phyloP scores from a whole-genome alignment of 2,329 filamentous ascomycete species.

The Talaromyces sp. region DNA sequence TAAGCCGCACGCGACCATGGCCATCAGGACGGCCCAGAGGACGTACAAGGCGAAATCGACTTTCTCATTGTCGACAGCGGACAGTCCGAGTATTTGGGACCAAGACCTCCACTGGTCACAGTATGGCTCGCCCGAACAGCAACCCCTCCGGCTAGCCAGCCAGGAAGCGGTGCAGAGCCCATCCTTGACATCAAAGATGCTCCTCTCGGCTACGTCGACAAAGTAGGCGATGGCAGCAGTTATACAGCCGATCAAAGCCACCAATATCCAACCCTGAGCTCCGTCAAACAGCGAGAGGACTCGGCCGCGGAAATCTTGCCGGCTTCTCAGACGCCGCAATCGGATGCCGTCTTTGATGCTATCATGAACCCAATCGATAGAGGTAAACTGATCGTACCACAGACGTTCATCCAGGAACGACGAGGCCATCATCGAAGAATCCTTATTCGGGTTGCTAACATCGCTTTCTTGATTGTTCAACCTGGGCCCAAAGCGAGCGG shows the following conservation, averaged over 20 bases:
- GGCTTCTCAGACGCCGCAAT: conserved; percentile 72
- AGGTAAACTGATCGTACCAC: conserved; percentile 98
- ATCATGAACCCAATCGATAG: conserved; percentile 97
- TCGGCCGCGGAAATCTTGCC: conserved; percentile 81
- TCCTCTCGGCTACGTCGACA: conserved; percentile 80
- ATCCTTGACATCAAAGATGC: conserved; percentile 85
- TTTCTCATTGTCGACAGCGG: conserved; percentile 49
- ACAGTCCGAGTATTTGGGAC: conserved; percentile 59
- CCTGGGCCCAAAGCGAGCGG: conserved; percentile 48
- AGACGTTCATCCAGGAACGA: conserved; percentile 77
- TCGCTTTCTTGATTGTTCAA: conserved; percentile 49
- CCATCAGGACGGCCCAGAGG: conserved; percentile 63
- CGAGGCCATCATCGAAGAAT: conserved; percentile 49
- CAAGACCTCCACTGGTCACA: conserved; percentile 61
- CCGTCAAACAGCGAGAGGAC: conserved; percentile 74
- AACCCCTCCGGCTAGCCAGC: conserved; percentile 67
- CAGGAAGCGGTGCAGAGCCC: conserved; percentile 74
- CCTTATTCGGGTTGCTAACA: conserved; percentile 43
- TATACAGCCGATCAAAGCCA: conserved; percentile 80
- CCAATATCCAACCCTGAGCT: conserved; percentile 89
- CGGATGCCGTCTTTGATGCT: conserved; percentile 91
- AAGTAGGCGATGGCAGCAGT: conserved; percentile 83
- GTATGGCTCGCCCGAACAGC: conserved; percentile 52
- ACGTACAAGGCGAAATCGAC: conserved; percentile 78
- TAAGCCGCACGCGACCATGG: conserved; percentile 69